A percentile compares a stretch with the other conserved stretches of the same genome.
These are phyloP conservation scores for Paramecium pentaurelia DNA, from an alignment of 73 alveolate species.

Conservation along the genomic window DNA sequence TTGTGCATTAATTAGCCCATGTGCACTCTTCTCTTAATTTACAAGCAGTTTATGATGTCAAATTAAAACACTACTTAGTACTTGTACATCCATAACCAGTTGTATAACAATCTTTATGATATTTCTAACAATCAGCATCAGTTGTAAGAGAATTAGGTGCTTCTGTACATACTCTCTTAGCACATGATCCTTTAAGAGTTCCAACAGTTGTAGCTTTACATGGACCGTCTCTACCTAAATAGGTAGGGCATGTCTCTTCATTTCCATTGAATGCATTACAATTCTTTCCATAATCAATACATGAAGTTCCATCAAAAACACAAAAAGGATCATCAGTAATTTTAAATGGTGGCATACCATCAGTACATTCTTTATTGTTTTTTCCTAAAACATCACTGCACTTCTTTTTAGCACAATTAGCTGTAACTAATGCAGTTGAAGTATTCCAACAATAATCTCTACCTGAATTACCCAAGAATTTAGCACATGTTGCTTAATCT, in stretches of 20 bases:
- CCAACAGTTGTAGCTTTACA: not conserved
- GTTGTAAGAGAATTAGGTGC: slow-evolving; percentile 9
- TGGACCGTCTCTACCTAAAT: not conserved
- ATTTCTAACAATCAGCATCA: not conserved
- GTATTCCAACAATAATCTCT: not conserved
- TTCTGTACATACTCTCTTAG: not conserved
- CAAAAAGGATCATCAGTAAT: not conserved
- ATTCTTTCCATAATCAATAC: not conserved
- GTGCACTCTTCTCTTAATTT: not conserved
- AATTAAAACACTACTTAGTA: not conserved
- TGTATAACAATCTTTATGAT: not conserved
- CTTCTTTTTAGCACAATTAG: not conserved
- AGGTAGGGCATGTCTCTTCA: not conserved
- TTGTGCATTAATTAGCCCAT: not conserved
- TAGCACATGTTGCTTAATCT: not conserved
- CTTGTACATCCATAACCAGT: slow-evolving; percentile 21
- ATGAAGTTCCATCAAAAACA: not conserved
- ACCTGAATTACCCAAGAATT: not conserved
- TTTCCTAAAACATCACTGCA: not conserved
- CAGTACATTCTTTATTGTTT: not conserved
- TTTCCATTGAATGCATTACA: not conserved
- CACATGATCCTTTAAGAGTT: not conserved
- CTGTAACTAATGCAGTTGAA: not conserved
- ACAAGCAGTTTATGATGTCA: not conserved
- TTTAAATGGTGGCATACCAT: not conserved